A percentile compares a stretch with the other conserved stretches of the same genome.
Conservation (phyloP, 495 filamentous ascomycete genomes). For the Podospora didyma region DNA sequence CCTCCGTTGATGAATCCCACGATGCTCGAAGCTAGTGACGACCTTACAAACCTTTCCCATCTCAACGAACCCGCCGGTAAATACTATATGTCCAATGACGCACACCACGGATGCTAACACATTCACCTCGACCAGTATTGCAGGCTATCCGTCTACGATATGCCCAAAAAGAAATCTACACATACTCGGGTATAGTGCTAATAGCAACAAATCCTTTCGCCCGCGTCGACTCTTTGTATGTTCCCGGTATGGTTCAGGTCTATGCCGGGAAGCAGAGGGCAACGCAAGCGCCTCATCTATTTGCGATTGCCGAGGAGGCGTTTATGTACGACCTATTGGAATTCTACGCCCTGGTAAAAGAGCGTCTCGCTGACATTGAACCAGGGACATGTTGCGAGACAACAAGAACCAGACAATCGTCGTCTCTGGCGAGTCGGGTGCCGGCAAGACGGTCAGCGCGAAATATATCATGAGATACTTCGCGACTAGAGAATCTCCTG, state of each 20-base stretch:
- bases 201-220: slow-evolving; percentile 99
- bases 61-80: slow-evolving; percentile 97
- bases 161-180: slow-evolving; percentile 99
- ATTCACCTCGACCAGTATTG: slow-evolving; percentile 57
- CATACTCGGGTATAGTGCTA: slow-evolving; percentile 96
- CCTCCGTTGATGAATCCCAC: slow-evolving; percentile 97
- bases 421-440: slow-evolving; percentile 96
- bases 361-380: slow-evolving; percentile 1
- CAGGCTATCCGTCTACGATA: slow-evolving; percentile 98
- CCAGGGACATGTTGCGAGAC: slow-evolving; percentile 96
- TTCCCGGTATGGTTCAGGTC: slow-evolving; percentile 98
- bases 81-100: slow-evolving; percentile 10
- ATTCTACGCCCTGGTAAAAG: background rate
- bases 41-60: slow-evolving; percentile 95
- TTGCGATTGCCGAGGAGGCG: slow-evolving; percentile 97
- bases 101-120: slow-evolving; percentile 30
- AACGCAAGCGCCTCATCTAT: slow-evolving; percentile 95
- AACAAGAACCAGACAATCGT: slow-evolving; percentile 96
- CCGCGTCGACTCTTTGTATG: slow-evolving; percentile 95
- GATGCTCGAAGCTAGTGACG: slow-evolving; percentile 97
- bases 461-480: slow-evolving; percentile 99
- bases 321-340: slow-evolving; percentile 67
- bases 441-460: slow-evolving; percentile 97
- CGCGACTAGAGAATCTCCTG: slow-evolving; percentile 92
- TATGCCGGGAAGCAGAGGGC: slow-evolving; percentile 97